These are phyloP conservation scores for Hyaloscypha hepaticicola DNA, from an alignment of 495 filamentous ascomycete species.

Conservation along the genomic window DNA sequence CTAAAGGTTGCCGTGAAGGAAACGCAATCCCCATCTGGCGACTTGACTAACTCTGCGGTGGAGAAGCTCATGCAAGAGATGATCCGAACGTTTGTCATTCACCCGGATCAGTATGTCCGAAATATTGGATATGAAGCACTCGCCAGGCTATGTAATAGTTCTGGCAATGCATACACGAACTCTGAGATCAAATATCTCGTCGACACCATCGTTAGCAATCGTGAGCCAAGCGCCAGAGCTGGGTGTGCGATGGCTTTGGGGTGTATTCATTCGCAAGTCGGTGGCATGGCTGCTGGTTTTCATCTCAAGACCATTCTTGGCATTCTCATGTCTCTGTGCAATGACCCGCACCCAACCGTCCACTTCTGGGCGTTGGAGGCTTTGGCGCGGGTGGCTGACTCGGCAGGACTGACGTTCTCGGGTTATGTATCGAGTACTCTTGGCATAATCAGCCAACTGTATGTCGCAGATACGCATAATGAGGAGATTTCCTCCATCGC, in stretches of 20 bases:
- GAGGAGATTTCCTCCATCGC: constrained; percentile 72
- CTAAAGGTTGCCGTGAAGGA: constrained; percentile 84
- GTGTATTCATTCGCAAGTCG: constrained; percentile 90
- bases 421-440: constrained; percentile 85
- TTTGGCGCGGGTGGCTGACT: constrained; percentile 83
- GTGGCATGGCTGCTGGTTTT: constrained; percentile 97
- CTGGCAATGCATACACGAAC: constrained; percentile 85
- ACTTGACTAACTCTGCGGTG: constrained; percentile 70
- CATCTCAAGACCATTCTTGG: constrained; percentile 95
- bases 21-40: constrained; percentile 66
- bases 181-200: constrained; percentile 88
- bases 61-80: constrained; percentile 88
- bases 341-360: constrained; percentile 92
- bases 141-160: constrained; percentile 85
- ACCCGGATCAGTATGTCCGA: constrained; percentile 81
- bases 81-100: constrained; percentile 72
- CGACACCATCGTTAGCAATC: constrained; percentile 87
- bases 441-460: constrained; percentile 90
- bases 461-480: constrained; percentile 87
- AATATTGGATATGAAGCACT: constrained; percentile 83
- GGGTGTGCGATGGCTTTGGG: constrained; percentile 93
- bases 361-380: constrained; percentile 96
- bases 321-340: constrained; percentile 92
- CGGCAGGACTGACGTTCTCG: constrained; percentile 89
- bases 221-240: constrained; percentile 88